phyloP scores from a whole-genome alignment of 441 rosid species.

The Geranium incanum region DNA sequence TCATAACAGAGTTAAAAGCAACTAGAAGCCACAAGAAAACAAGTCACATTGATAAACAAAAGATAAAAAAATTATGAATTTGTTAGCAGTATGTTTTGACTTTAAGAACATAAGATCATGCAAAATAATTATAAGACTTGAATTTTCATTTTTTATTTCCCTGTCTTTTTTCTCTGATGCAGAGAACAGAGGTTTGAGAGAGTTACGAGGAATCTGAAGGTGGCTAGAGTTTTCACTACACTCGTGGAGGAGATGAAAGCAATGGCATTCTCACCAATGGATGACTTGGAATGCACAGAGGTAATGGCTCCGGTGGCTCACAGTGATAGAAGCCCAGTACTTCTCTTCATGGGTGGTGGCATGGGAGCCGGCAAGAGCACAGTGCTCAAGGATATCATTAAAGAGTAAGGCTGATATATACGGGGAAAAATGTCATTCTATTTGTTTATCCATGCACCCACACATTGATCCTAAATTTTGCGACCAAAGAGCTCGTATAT shows the following conservation, averaged over 20 bases:
- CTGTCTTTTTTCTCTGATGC: neutral
- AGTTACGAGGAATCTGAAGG: conserved; percentile 49
- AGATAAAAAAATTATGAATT: neutral
- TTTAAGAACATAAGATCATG: neutral
- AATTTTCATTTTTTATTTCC: neutral
- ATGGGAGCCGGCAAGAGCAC: conserved; percentile 98
- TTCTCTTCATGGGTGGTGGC: conserved; percentile 93
- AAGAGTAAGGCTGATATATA: conserved; percentile 38
- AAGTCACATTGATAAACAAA: too few relatives aligned
- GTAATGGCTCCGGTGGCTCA: conserved; percentile 82
- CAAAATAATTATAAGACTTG: neutral
- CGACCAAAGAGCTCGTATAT: neutral
- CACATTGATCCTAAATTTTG: neutral
- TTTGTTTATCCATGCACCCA: neutral
- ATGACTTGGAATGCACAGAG: conserved; percentile 37
- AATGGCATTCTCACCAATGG: conserved; percentile 23
- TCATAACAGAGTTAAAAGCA: neutral
- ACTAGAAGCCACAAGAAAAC: too few relatives aligned
- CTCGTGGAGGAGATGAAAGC: conserved; percentile 72
- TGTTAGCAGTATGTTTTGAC: neutral
- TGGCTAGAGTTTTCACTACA: conserved; percentile 53
- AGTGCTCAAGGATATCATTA: conserved; percentile 61
- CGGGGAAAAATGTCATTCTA: neutral
- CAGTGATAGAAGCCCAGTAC: conserved; percentile 65
- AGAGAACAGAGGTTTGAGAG: conserved; percentile 76